Evolutionary conservation across 805 yeast species (phyloP), one percentile per base, ranked within the genome.

Genomic region (Starmerella floris): DNA sequence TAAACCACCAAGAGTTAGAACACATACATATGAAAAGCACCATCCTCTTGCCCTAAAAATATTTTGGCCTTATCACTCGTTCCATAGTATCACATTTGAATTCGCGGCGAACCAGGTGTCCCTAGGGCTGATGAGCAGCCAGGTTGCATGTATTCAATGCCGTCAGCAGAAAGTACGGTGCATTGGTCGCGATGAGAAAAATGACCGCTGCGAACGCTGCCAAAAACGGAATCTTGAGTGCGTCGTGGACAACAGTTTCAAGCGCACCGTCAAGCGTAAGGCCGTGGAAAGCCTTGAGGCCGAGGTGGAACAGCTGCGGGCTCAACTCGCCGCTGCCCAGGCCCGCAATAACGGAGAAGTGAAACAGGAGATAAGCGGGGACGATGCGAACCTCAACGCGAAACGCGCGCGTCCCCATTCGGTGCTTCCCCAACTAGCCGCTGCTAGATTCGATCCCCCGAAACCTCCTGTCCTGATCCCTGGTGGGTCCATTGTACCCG

Each of bases 111-210:
- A n/a, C n/a, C n/a, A n/a, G n/a, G n/a, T n/a, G n/a, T n/a, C n/a
- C n/a, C 13, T 25, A 8, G 13, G 28, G 28, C 28, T 25, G 35
- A 45, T 41, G 40, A 40, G 42, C 8, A 42, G 47, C 17, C 46
- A 46, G 22, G 41, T 53, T 4, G 97, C 97, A 0, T 91, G 98
- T 65, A 84, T 83, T 1, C 95, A 88, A 55, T 91, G 98, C 58
- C 73, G 97, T 13, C 97, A 91, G 61, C 98, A 88, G 59, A 91
- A 91, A 62, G 68, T 63, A 21, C 30, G 51, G 20, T 50, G 54
- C 38, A 27, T 39, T 8, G 48, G 52, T 46, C 27, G 43, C n/a
- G 54, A 79, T 85, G 28, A 74, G 69, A 50, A 85, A 75, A 45
- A 68, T 0, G 66, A 66, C 8, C 82, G 95, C 1, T 91, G 98